phyloP scores from a whole-genome alignment of 2,329 filamentous ascomycete species.

The Stagonosporopsis cucurbitacearum region DNA sequence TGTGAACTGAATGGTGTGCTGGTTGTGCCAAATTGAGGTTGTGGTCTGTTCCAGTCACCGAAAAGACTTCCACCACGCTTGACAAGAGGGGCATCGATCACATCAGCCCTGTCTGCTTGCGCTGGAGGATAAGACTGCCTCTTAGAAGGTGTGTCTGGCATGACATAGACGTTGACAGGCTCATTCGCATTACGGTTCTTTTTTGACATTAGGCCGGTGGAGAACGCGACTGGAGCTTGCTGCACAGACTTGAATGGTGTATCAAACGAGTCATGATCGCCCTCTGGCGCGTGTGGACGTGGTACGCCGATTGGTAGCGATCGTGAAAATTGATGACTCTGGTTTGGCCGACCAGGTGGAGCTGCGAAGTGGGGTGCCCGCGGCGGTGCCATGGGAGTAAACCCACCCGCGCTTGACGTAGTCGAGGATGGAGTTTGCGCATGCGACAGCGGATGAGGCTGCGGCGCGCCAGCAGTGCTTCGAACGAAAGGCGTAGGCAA shows the following conservation, averaged over 20 bases:
- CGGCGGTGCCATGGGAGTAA: constrained; percentile 49
- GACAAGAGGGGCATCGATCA: constrained; percentile 53
- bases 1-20: constrained; percentile 79
- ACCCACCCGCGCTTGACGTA: constrained; percentile 76
- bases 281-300: constrained; percentile 57
- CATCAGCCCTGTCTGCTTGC: constrained; percentile 44
- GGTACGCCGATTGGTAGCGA: constrained; percentile 73
- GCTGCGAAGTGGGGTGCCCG: constrained; percentile 39
- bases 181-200: constrained; percentile 81
- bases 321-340: constrained; percentile 66
- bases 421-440: constrained; percentile 88
- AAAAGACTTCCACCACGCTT: constrained; percentile 60
- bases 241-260: constrained; percentile 82
- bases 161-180: constrained; percentile 62
- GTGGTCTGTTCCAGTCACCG: constrained; percentile 66
- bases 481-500: constrained; percentile 32
- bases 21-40: constrained; percentile 78
- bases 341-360: constrained; percentile 27
- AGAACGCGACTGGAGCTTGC: constrained; percentile 79
- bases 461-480: constrained; percentile 28
- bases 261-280: constrained; percentile 64
- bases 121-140: constrained; percentile 76
- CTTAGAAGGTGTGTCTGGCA: constrained; percentile 97
- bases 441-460: constrained; percentile 81
- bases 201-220: constrained; percentile 87